Evolutionary conservation across 2,329 filamentous ascomycete genomes (phyloP), one percentile per base, ranked within the genome.

Genomic region (Fusarium nanum): DNA sequence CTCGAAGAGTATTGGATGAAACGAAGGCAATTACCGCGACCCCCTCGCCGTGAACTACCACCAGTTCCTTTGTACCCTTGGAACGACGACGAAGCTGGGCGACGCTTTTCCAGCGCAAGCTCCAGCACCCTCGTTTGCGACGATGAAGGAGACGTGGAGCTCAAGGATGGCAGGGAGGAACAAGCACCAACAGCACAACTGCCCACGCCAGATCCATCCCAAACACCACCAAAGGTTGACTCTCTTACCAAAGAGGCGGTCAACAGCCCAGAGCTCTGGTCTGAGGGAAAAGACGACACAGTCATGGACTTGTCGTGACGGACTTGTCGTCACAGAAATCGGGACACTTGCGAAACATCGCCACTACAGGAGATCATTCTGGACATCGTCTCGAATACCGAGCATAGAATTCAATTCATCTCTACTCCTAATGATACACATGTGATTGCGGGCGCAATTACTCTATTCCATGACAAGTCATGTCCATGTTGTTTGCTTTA

Each of bases 361-460:
- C 25, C 22, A 56, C 30, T 32, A 18, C 47, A n/a, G 18, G 20
- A 30, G 32, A 56, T 13, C 18, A 27, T 22, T n/a, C 27, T 40
- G 14, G 28, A 32, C 28, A 64, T 49, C 7, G 37, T 45, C 64
- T 56, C 37, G n/a, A 64, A 37, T 23, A 64, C 37, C 23, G 23
- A 27, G 59, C 41, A 58, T 50, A 50, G 45, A 37, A 64, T 50
- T 22, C n/a, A 58, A 44, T 57, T 44, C 55, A 46, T 52, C 28
- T 58, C 42, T 49, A 48, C 23, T 48, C n/a, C 42, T 37, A 16
- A 42, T 32, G 47, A 27, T 12, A 34, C 10, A 60, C 61, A 48
- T 66, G 61, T 53, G 62, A 66, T 40, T 53, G 54, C 34, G 63
- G 63, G 54, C 61, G 47, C 23, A 49, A 28, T 28, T 40, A 13